Evolutionary conservation across 2,329 filamentous ascomycete species (phyloP).

Genomic region (Tolypocladium pustulatum): DNA sequence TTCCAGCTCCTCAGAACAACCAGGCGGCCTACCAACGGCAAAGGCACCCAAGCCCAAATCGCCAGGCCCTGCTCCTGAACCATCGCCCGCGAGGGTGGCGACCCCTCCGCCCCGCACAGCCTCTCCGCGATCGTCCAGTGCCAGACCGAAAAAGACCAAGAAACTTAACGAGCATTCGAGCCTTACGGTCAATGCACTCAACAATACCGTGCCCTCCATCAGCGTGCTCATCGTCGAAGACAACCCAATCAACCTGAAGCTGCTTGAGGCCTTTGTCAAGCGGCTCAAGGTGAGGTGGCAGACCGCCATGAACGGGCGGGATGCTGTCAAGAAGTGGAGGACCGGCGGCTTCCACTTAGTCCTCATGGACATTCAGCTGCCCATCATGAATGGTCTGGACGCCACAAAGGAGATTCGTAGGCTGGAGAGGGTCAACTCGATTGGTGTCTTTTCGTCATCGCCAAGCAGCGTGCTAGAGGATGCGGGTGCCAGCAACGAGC

Average conservation of each 20-base stretch:
- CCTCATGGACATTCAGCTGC: slow-evolving; percentile 96
- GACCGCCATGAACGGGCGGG: slow-evolving; percentile 90
- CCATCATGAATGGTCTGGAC: slow-evolving; percentile 90
- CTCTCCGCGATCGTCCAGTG: slow-evolving; percentile 37
- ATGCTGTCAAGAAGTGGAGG: slow-evolving; percentile 90
- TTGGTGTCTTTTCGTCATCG: slow-evolving; percentile 77
- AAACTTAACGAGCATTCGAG: slow-evolving; percentile 33
- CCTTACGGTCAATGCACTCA: slow-evolving; percentile 51
- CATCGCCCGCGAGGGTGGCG: slow-evolving; percentile 31
- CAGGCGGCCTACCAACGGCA: slow-evolving; percentile 28
- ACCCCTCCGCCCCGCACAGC: slow-evolving; percentile 39
- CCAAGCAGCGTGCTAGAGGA: slow-evolving; percentile 42
- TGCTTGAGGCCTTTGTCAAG: slow-evolving; percentile 93
- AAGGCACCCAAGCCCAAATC: slow-evolving; percentile 42
- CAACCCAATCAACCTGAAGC: slow-evolving; percentile 92
- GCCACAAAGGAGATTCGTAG: slow-evolving; percentile 91
- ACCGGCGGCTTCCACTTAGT: slow-evolving; percentile 90
- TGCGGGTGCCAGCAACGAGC: slow-evolving; percentile 24
- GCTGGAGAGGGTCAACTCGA: slow-evolving; percentile 80
- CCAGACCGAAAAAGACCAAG: slow-evolving; percentile 40
- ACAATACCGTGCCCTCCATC: slow-evolving; percentile 82
- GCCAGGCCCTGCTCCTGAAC: slow-evolving; percentile 44
- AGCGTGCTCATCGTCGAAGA: slow-evolving; percentile 97
- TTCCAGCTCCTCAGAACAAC: slow-evolving; percentile 46
- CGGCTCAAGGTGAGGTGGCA: slow-evolving; percentile 91